phyloP scores from a whole-genome alignment of 768 basidiomycete genomes.

The Strobilomyces echinocephalus region DNA sequence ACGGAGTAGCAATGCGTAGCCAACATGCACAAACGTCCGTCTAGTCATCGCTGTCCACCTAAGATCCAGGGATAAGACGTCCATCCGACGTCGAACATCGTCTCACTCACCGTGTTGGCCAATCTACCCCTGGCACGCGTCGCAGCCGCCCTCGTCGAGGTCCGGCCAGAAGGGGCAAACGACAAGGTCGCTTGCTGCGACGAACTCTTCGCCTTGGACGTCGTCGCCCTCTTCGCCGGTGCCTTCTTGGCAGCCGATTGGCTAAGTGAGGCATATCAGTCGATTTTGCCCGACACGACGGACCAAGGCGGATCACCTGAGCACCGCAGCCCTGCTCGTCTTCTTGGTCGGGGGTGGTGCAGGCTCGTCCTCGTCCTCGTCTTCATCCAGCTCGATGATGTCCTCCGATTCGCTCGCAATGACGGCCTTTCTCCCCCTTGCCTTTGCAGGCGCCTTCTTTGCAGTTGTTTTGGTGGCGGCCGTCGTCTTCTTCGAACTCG shows the following conservation, averaged over 20 bases:
- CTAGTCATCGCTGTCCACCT: constrained; percentile 30
- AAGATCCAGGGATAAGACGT: neutral
- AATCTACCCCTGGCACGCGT: constrained; percentile 62
- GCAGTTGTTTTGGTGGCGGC: constrained; percentile 35
- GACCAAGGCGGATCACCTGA: constrained; percentile 44
- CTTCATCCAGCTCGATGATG: constrained; percentile 50
- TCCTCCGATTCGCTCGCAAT: constrained; percentile 48
- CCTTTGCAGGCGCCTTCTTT: constrained; percentile 43
- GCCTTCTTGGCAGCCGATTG: constrained; percentile 47
- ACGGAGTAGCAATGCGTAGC: neutral
- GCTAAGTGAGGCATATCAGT: constrained; percentile 18
- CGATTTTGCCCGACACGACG: constrained; percentile 27
- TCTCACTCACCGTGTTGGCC: constrained; percentile 38
- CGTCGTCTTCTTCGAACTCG: constrained; percentile 30
- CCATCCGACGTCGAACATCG: neutral
- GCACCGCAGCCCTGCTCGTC: constrained; percentile 58
- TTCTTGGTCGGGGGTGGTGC: constrained; percentile 47
- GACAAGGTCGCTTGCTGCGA: constrained; percentile 46
- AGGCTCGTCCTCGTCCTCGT: constrained; percentile 45
- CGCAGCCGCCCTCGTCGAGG: constrained; percentile 62
- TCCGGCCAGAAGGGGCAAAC: constrained; percentile 57
- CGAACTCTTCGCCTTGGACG: constrained; percentile 29
- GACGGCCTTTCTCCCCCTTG: constrained; percentile 51
- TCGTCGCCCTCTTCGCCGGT: constrained; percentile 43
- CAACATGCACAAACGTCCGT: neutral